phyloP scores from a whole-genome alignment of 176 grass and related monocot species.

The Otatea glauca region DNA sequence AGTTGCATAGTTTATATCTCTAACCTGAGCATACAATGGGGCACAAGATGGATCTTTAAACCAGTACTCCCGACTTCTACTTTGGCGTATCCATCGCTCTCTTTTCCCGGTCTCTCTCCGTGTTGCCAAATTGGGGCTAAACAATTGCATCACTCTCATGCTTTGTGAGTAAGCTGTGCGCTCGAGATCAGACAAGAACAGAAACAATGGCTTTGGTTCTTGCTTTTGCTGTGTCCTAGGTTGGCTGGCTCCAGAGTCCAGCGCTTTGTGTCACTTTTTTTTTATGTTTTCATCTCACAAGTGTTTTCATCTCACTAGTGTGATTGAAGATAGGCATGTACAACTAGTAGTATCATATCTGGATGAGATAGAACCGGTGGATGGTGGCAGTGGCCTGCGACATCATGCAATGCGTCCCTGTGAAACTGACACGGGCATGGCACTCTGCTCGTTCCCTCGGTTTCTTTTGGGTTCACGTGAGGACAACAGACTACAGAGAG shows the following conservation, averaged over 20 bases:
- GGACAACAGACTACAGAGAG: no score
- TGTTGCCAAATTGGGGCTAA: background rate
- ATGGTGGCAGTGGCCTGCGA: background rate
- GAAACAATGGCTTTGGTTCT: background rate
- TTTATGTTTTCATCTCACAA: background rate
- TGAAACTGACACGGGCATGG: conserved; percentile 10
- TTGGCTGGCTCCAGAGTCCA: background rate
- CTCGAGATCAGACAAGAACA: conserved; percentile 11
- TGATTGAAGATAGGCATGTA: background rate
- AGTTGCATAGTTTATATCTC: background rate
- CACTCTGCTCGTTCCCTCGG: background rate
- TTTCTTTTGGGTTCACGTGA: conserved; percentile 19
- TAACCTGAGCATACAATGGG: background rate
- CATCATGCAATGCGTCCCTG: no score
- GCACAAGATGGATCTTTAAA: background rate
- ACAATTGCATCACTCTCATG: background rate
- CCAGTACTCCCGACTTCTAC: background rate
- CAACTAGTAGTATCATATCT: background rate
- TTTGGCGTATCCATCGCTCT: background rate
- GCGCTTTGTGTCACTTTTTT: background rate
- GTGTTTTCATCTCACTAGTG: background rate
- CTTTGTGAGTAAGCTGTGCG: background rate
- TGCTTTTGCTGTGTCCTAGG: conserved; percentile 42
- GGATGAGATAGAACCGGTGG: background rate
- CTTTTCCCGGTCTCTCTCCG: conserved; percentile 19